Evolutionary conservation across 2,329 filamentous ascomycete genomes (phyloP).

Genomic region (Cytospora paraplurivora): DNA sequence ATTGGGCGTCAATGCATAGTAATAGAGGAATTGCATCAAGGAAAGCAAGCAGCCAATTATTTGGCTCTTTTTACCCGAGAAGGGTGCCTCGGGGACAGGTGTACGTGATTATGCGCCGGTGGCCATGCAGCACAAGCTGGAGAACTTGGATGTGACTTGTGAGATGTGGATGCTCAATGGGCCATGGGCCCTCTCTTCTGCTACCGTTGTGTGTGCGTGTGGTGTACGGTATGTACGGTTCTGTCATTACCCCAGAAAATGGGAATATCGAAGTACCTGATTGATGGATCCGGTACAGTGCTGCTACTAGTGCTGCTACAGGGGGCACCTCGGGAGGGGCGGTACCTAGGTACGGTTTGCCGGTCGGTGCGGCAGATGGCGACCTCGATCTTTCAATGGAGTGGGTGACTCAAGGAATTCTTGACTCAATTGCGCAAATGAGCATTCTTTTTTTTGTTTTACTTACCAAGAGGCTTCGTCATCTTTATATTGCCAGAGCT

Average conservation of each 20-base stretch:
- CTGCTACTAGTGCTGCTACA: not conserved
- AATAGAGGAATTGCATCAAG: not conserved
- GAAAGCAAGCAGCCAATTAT: not conserved
- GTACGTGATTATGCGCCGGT: too few species aligned
- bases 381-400: not conserved
- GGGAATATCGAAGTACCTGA: not conserved
- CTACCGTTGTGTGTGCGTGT: too few species aligned
- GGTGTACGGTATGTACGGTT: too few species aligned
- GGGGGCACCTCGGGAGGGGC: not conserved
- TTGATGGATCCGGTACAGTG: not conserved
- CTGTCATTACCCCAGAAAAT: slow-evolving; percentile 23
- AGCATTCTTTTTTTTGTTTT: not conserved
- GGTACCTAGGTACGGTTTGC: too few species aligned
- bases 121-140: not conserved
- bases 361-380: not conserved
- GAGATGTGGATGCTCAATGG: not conserved
- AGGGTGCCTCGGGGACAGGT: too few species aligned
- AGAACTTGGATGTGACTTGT: too few species aligned
- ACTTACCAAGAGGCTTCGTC: not conserved
- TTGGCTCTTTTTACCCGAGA: not conserved
- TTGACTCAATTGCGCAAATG: slow-evolving; percentile 19
- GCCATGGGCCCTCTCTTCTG: too few species aligned
- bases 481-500: not conserved
- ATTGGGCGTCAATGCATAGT: not conserved
- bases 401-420: not conserved